Conservation (phyloP, 768 basidiomycete genomes). For the Rhodotorula diobovata region DNA sequence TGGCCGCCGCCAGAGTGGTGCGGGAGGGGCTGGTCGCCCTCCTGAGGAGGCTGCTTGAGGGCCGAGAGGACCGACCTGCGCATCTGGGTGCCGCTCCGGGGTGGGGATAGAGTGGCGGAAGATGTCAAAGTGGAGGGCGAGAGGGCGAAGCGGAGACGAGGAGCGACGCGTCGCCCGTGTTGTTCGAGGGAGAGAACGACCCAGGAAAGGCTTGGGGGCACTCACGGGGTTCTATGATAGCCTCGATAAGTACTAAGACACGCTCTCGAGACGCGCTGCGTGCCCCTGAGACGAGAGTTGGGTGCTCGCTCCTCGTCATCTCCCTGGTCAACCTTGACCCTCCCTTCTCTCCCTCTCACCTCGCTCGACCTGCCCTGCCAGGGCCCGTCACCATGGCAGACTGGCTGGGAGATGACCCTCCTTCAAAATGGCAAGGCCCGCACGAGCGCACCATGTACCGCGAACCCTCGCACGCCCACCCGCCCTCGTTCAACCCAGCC, state of each 20-base stretch:
- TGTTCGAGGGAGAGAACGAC: too few relatives aligned
- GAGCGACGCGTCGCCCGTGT: too few relatives aligned
- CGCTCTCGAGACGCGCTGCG: too few relatives aligned
- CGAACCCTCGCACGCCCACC: background rate
- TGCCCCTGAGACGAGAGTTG: too few relatives aligned
- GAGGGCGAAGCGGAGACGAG: too few relatives aligned
- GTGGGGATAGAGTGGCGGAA: background rate
- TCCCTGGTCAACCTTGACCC: background rate
- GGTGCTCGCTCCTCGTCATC: too few relatives aligned
- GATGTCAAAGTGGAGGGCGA: background rate
- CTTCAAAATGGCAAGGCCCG: background rate
- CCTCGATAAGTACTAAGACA: too few relatives aligned
- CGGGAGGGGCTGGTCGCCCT: background rate
- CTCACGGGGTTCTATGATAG: too few relatives aligned
- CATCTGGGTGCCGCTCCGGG: conserved; percentile 17
- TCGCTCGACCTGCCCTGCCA: background rate
- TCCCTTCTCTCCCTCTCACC: background rate
- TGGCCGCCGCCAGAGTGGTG: conserved; percentile 45
- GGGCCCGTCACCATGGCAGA: conserved; percentile 5
- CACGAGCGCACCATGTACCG: conserved; percentile 3
- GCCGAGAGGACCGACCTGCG: conserved; percentile 17
- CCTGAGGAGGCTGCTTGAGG: conserved; percentile 8
- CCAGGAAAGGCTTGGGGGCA: too few relatives aligned
- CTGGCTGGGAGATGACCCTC: conserved; percentile 13
- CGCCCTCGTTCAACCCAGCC: background rate